Evolutionary conservation across 1,284 basidiomycete genomes (phyloP).

Genomic region (Sutorius eximius): DNA sequence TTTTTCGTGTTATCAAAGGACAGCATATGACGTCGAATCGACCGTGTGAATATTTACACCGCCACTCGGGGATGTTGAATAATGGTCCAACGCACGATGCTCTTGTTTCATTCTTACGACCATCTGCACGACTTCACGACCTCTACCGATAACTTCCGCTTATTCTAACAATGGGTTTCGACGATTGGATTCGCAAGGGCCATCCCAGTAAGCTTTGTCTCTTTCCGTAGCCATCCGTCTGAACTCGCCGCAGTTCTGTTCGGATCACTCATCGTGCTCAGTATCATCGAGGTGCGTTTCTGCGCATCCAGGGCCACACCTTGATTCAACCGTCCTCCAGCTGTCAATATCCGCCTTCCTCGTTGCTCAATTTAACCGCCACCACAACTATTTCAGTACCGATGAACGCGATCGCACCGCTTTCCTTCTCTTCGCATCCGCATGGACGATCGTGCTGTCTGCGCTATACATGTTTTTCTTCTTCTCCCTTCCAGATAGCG

Average conservation of each 20-base stretch:
- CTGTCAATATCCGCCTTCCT: constrained; percentile 71
- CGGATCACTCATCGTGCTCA: constrained; percentile 28
- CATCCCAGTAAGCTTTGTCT: constrained; percentile 36
- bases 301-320: background rate
- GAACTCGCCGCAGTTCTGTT: constrained; percentile 26
- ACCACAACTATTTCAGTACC: constrained; percentile 51
- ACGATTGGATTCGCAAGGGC: constrained; percentile 38
- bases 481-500: constrained; percentile 43
- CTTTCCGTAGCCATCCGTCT: background rate
- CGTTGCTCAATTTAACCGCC: constrained; percentile 51
- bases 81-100: background rate
- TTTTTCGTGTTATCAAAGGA: background rate
- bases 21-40: constrained; percentile 25
- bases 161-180: constrained; percentile 33
- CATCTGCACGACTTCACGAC: constrained; percentile 34
- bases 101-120: constrained; percentile 16
- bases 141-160: constrained; percentile 3
- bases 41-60: constrained; percentile 17
- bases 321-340: constrained; percentile 33
- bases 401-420: constrained; percentile 60
- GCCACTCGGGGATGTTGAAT: constrained; percentile 26
- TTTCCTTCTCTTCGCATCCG: constrained; percentile 65
- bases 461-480: constrained; percentile 56
- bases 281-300: constrained; percentile 30
- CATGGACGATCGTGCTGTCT: constrained; percentile 66